Evolutionary conservation across 495 filamentous ascomycete species (phyloP).

Genomic region (Polyplosphaeria fusca): DNA sequence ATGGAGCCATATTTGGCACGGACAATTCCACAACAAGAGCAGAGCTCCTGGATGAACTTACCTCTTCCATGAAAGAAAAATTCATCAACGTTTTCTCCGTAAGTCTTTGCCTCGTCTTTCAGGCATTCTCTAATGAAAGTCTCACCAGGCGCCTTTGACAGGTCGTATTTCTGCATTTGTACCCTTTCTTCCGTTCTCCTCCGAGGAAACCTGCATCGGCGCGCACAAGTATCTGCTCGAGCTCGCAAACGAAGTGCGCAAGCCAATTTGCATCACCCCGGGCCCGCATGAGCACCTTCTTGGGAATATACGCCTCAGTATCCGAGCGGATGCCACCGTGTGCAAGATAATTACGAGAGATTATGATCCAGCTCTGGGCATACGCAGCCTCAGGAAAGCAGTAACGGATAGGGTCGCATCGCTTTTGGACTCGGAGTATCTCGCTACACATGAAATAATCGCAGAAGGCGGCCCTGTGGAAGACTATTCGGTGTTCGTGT

Average conservation of each 20-base stretch:
- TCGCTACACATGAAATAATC: background rate
- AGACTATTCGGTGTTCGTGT: background rate
- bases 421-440: background rate
- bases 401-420: background rate
- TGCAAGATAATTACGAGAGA: background rate
- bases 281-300: background rate
- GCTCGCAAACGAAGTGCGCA: background rate
- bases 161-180: slow-evolving; percentile 47
- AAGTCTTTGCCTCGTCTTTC: background rate
- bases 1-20: background rate
- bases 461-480: background rate
- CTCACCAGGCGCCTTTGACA: slow-evolving; percentile 38
- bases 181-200: slow-evolving; percentile 49
- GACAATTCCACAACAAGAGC: background rate
- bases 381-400: background rate
- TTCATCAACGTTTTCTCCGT: slow-evolving; percentile 2
- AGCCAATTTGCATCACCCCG: background rate
- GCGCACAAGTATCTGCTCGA: slow-evolving; percentile 48
- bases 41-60: background rate
- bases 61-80: slow-evolving; percentile 50
- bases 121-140: background rate
- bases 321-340: background rate
- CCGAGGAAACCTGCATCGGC: slow-evolving; percentile 44
- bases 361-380: background rate
- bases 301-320: background rate